Evolutionary conservation across 805 yeast species (phyloP).

Genomic region (Trichomonascus vanleenenianus): DNA sequence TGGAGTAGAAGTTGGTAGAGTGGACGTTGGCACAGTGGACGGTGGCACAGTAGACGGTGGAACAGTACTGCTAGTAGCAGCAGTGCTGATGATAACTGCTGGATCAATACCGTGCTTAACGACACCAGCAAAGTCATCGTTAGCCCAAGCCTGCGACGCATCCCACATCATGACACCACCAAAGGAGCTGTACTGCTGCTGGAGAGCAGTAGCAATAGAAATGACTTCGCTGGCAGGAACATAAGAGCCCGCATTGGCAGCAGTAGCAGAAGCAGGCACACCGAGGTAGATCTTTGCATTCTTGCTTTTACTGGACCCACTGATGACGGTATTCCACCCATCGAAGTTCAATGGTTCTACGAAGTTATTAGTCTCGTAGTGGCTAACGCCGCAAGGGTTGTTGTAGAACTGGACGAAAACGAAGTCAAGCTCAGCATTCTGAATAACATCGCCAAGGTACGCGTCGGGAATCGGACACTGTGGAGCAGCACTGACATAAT

Average conservation of each 20-base stretch:
- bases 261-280: constrained; percentile 46
- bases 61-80: no score
- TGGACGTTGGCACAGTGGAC: no score
- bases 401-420: constrained; percentile 63
- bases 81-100: no score
- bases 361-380: neutral
- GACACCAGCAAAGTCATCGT: constrained; percentile 38
- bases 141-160: constrained; percentile 48
- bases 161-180: constrained; percentile 80
- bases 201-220: constrained; percentile 22
- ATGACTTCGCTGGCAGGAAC: constrained; percentile 27
- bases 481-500: constrained; percentile 58
- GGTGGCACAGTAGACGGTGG: no score
- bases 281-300: constrained; percentile 54
- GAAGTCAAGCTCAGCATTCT: constrained; percentile 43
- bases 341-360: constrained; percentile 32
- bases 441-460: constrained; percentile 34
- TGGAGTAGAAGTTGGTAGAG: no score
- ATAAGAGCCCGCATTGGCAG: constrained; percentile 51
- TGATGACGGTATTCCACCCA: constrained; percentile 47
- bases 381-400: constrained; percentile 38
- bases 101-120: constrained; percentile 39
- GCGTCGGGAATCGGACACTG: constrained; percentile 60
- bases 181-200: constrained; percentile 29
- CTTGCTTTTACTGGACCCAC: no score